Base-by-base conservation (phyloP, 805 yeast genomes). In the Brettanomyces nanus region DNA sequence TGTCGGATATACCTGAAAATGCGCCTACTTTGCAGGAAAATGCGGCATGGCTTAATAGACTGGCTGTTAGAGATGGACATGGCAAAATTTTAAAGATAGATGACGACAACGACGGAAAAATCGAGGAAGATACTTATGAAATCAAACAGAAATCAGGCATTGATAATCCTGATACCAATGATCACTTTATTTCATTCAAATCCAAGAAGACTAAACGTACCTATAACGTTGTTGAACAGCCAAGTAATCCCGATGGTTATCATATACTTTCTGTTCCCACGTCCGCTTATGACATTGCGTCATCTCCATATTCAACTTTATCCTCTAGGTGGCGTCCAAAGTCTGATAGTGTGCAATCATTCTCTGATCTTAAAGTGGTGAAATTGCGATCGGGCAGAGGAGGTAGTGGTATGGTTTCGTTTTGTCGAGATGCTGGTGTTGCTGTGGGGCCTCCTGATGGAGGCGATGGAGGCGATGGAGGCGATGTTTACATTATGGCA, bases 401-500 rank as follows among this genome's bases (percentile, higher is more conserved):
- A 17, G 98, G 98, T 2, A 69, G 80, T 54, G 98, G 98, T 5
- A 68, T 74, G 23, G 80, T 86, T 0, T 82, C 97, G 0, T 92
- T 92, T 59, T 72, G 80, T 42, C 67, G 96, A 46, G 97, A 86
- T 47, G 84, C 95, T 3, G 85, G 87, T 29, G 62, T 85, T 31
- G 69, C 95, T 0, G 69, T 71, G 15, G 98, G 98, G 0, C 97
- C 98, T 0, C 95, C 98, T 0, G 95, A 89, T 58, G 98, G 98
- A n/a, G 98, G 98, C 7, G 97, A 92, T 61, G 98, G 98, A 22
- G 98, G 97, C 4, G 64, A 69, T 43, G 98, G 98, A 18, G 98
- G 98, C 3, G 70, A 80, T 37, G 71, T 92, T 3, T 90, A 81
- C 54, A 75, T 92, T 2, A 85, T 80, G 53, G 95, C 95, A 3